These are phyloP conservation scores for Neofusicoccum ribis DNA, from an alignment of 2,329 filamentous ascomycete genomes.

Conservation along the genomic window DNA sequence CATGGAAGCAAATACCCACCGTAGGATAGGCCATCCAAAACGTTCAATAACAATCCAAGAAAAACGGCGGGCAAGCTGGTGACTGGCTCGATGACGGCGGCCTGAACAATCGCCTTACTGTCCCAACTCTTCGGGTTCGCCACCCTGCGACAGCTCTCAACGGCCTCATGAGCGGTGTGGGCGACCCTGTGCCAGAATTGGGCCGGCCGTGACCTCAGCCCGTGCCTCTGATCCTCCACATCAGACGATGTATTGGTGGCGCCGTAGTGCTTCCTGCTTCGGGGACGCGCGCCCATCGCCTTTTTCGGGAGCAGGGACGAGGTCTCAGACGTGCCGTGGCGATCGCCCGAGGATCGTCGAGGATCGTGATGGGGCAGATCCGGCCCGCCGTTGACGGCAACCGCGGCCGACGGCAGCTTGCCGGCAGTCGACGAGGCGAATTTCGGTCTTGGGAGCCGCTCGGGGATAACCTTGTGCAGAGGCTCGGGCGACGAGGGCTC, in stretches of 20 bases:
- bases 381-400: slow-evolving; percentile 3
- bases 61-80: slow-evolving; percentile 81
- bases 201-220: neutral
- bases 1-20: slow-evolving; percentile 48
- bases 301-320: slow-evolving; percentile 42
- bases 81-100: slow-evolving; percentile 61
- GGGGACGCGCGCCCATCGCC: slow-evolving; percentile 8
- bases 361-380: neutral
- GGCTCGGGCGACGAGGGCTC: slow-evolving; percentile 15
- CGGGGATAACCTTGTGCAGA: neutral
- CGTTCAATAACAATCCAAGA: slow-evolving; percentile 84
- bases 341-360: slow-evolving; percentile 6
- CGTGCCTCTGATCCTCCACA: slow-evolving; percentile 17
- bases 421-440: neutral
- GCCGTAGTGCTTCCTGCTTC: slow-evolving; percentile 17
- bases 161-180: neutral
- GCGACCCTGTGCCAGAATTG: slow-evolving; percentile 8
- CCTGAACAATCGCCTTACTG: slow-evolving; percentile 62
- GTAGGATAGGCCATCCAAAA: slow-evolving; percentile 92
- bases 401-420: neutral
- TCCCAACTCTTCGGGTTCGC: slow-evolving; percentile 73
- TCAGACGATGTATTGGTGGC: slow-evolving; percentile 1
- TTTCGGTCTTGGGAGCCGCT: neutral
- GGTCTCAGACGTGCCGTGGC: slow-evolving; percentile 23
- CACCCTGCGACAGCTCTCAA: neutral